Percentiles rank a stretch among this genome's conserved stretches.
phyloP scores from a whole-genome alignment of 148 eudicot species.

The Diospyros kaki region DNA sequence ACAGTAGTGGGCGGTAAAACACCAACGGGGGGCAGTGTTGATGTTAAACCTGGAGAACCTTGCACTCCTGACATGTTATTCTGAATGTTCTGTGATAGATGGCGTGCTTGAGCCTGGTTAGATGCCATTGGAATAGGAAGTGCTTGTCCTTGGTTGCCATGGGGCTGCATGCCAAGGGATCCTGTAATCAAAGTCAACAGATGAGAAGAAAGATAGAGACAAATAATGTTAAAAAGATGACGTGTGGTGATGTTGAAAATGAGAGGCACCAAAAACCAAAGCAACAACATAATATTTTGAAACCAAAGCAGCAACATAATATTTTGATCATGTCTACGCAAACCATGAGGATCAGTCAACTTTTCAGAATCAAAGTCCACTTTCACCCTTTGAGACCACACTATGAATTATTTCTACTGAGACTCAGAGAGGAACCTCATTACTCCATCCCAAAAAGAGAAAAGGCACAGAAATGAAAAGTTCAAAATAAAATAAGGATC shows the following conservation, averaged over 20 bases:
- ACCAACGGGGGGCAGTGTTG: constrained; percentile 51
- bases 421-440: too few relatives aligned
- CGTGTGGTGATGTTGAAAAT: background rate
- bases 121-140: constrained; percentile 56
- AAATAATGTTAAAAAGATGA: background rate
- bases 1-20: constrained; percentile 53
- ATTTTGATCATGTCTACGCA: background rate
- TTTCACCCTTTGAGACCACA: background rate
- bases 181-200: constrained; percentile 18
- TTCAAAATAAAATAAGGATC: too few relatives aligned
- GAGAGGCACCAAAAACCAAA: background rate
- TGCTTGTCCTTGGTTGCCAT: constrained; percentile 60
- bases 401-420: too few relatives aligned
- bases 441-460: too few relatives aligned
- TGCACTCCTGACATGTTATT: constrained; percentile 58
- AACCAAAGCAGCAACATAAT: background rate
- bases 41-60: constrained; percentile 56
- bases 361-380: background rate
- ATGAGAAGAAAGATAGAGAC: background rate
- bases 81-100: constrained; percentile 60
- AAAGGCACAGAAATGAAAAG: too few relatives aligned
- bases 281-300: background rate
- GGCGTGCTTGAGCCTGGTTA: constrained; percentile 61
- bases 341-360: background rate
- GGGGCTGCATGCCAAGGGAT: constrained; percentile 63